Base-by-base conservation (phyloP, 768 basidiomycete genomes). In the Pleurotus ostreatus region DNA sequence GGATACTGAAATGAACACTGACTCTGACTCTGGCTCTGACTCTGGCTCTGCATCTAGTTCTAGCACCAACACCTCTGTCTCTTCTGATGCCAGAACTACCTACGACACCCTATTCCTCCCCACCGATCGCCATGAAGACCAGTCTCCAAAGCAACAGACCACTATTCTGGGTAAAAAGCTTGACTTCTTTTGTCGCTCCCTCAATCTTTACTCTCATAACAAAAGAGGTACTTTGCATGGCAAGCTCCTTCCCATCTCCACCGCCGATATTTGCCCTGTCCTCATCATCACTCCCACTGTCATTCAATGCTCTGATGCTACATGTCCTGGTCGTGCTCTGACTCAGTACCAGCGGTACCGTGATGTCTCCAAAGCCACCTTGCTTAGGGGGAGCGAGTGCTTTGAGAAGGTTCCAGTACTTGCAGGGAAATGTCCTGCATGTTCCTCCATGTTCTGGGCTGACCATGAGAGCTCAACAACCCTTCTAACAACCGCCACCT, bases 381-480 rank as follows among this genome's bases (percentile, higher is more conserved):
- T 62, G 45, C 47, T 62, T 11, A 58, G 58, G 59, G 60, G 45
- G n/a, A 46, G 25, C 23, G 46, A n/a, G 12, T 13, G 38, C 34
- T 47, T 53, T 51, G 5, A 41, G 23, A 47, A 60, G 56, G 51
- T 57, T 25, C 46, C 49, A 43, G 60, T 62, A 13, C 45, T 62
- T 11, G 49, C 57, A 26, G 61, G 55, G 48, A 54, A 60, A 60
- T 60, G 60, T 55, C 16, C 22, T 45, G 22, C 16, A 25, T 65
- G 63, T 44, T 26, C 57, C 15, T 57, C 55, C 13, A 40, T 59
- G 25, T 63, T 60, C 45, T 57, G 54, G 55, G 58, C 62, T 45
- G 62, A 65, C 57, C 62, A 63, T 60, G 60, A 65, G 43, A 16
- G 38, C 18, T 34, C 34, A 46, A 26, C 22, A 15, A 43, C n/a